phyloP scores from a whole-genome alignment of 2,329 filamentous ascomycete genomes.

The Pyricularia sp. region DNA sequence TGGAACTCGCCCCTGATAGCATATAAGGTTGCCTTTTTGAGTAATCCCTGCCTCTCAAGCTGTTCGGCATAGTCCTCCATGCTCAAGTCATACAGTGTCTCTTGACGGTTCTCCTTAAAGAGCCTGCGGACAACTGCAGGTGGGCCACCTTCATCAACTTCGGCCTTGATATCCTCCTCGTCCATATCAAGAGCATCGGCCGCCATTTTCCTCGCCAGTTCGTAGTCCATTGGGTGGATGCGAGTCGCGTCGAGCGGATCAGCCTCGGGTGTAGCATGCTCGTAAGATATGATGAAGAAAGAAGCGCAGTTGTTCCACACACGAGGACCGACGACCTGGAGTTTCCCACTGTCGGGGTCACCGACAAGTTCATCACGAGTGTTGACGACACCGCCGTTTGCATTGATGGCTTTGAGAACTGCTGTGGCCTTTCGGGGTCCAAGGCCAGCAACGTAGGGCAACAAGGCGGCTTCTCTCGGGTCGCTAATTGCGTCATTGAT shows the following conservation, averaged over 20 bases:
- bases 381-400: constrained; percentile 75
- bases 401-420: constrained; percentile 78
- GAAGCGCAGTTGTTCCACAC: constrained; percentile 97
- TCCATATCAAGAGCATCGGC: constrained; percentile 93
- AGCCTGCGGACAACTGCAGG: constrained; percentile 88
- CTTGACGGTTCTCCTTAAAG: constrained; percentile 86
- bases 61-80: constrained; percentile 96
- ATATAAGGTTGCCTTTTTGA: constrained; percentile 85
- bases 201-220: constrained; percentile 95
- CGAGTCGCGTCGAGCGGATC: constrained; percentile 95
- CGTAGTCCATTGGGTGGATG: constrained; percentile 96
- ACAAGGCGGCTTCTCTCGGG: constrained; percentile 67
- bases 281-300: constrained; percentile 83
- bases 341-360: constrained; percentile 64
- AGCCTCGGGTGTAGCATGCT: constrained; percentile 64
- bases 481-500: constrained; percentile 84
- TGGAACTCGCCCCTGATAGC: constrained; percentile 90
- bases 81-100: constrained; percentile 90
- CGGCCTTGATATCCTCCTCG: constrained; percentile 93
- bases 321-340: constrained; percentile 71
- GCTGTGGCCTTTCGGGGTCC: constrained; percentile 83
- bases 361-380: constrained; percentile 81
- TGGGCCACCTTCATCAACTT: constrained; percentile 78
- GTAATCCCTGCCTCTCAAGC: constrained; percentile 68
- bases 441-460: constrained; percentile 83